These are phyloP conservation scores for Trichophyton verrucosum DNA, from an alignment of 2,329 filamentous ascomycete species.

Conservation along the genomic window DNA sequence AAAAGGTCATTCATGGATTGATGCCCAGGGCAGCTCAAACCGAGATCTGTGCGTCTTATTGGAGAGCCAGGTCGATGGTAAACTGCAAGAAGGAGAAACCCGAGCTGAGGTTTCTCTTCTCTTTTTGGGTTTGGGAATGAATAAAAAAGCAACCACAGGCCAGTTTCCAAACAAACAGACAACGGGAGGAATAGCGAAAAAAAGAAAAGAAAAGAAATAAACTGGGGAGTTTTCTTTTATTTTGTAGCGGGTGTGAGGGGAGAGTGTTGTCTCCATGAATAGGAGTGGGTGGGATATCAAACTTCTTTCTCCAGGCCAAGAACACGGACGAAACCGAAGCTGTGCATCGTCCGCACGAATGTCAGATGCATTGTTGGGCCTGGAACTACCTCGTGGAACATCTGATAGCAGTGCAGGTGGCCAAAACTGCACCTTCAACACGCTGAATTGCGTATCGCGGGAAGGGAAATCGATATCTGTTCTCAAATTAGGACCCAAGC, in stretches of 20 bases:
- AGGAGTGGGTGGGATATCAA: background rate
- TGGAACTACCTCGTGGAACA: background rate
- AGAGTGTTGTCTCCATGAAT: background rate
- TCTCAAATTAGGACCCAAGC: background rate
- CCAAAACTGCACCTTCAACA: background rate
- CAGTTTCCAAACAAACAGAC: background rate
- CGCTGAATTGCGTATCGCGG: background rate
- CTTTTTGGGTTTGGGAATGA: background rate
- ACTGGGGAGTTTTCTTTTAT: background rate
- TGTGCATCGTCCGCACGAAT: background rate
- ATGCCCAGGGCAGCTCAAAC: background rate
- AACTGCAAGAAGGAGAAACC: background rate
- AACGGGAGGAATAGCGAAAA: background rate
- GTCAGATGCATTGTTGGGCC: background rate
- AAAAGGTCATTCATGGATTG: background rate
- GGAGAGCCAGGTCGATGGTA: background rate
- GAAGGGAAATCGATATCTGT: background rate
- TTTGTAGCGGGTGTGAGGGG: background rate
- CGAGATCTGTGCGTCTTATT: background rate
- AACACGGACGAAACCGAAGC: conserved; percentile 1
- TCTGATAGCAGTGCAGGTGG: background rate
- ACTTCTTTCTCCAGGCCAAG: background rate
- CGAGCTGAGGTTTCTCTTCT: background rate
- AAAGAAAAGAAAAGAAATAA: background rate
- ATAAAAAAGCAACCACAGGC: background rate